Evolutionary conservation across 768 basidiomycete species (phyloP).

Genomic region (Hirschioporus abietinus): DNA sequence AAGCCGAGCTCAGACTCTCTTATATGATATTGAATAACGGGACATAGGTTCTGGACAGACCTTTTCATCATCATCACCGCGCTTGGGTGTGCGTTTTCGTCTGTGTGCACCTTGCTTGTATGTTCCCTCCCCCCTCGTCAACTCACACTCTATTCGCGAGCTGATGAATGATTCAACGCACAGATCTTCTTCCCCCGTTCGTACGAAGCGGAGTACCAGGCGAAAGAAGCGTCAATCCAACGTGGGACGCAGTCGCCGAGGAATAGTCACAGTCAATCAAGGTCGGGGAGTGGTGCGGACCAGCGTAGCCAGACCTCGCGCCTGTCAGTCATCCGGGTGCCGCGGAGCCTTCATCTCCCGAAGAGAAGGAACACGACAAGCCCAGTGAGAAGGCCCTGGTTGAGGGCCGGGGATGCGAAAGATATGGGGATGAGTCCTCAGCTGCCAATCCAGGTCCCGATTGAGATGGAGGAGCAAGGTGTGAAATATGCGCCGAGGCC

Average conservation of each 20-base stretch:
- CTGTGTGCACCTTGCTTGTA: slow-evolving; percentile 70
- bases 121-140: slow-evolving; percentile 20
- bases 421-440: background rate
- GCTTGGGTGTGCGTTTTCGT: slow-evolving; percentile 62
- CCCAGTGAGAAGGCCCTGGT: background rate
- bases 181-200: slow-evolving; percentile 86
- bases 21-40: too few relatives aligned
- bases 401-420: too few relatives aligned
- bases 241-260: slow-evolving; percentile 18
- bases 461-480: background rate
- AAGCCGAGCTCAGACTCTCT: background rate
- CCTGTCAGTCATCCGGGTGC: background rate
- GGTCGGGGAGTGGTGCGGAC: slow-evolving; percentile 3
- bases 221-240: slow-evolving; percentile 35
- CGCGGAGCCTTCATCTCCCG: slow-evolving; percentile 21
- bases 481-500: background rate
- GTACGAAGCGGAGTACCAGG: slow-evolving; percentile 56
- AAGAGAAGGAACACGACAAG: background rate
- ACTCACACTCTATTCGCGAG: background rate
- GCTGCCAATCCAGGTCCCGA: background rate
- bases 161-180: background rate
- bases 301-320: slow-evolving; percentile 4
- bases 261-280: slow-evolving; percentile 13
- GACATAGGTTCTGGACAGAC: slow-evolving; percentile 37
- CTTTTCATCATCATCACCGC: slow-evolving; percentile 51